A percentile compares a stretch with the other conserved stretches of the same genome.
phyloP scores from a whole-genome alignment of 805 yeast species.

The Starmerella tilneyi region DNA sequence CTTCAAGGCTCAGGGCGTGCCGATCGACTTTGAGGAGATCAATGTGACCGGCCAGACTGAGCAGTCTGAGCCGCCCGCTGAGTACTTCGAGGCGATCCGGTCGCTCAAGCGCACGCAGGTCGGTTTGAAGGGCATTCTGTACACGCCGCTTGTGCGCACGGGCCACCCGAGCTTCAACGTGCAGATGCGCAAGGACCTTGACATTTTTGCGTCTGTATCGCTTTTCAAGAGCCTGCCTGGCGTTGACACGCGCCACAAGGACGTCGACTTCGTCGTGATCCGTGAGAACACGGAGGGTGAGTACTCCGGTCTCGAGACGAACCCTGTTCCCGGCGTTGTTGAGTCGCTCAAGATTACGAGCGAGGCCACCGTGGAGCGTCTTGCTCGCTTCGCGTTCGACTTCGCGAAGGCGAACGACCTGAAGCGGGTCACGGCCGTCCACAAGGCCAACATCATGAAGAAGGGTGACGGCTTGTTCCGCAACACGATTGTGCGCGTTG shows the following conservation, averaged over 20 bases:
- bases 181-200: constrained; percentile 91
- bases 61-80: constrained; percentile 42
- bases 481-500: constrained; percentile 79
- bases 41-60: constrained; percentile 52
- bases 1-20: constrained; percentile 77
- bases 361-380: constrained; percentile 88
- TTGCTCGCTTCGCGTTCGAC: constrained; percentile 94
- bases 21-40: constrained; percentile 80
- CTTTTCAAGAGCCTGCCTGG: constrained; percentile 90
- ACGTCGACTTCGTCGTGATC: constrained; percentile 74
- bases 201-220: constrained; percentile 91
- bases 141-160: constrained; percentile 74
- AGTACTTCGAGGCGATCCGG: constrained; percentile 73
- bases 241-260: constrained; percentile 77
- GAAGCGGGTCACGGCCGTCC: constrained; percentile 88
- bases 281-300: constrained; percentile 99
- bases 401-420: constrained; percentile 88
- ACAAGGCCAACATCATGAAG: constrained; percentile 98
- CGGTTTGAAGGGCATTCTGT: constrained; percentile 91
- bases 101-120: constrained; percentile 92
- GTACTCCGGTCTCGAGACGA: constrained; percentile 97
- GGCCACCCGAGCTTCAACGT: constrained; percentile 83
- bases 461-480: constrained; percentile 97
- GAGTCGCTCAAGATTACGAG: constrained; percentile 94
- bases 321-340: constrained; percentile 74